Percentiles rank a stretch among this genome's conserved stretches.
Evolutionary conservation across 2,329 filamentous ascomycete species (phyloP).

Genomic region (Thyridium curvatum): DNA sequence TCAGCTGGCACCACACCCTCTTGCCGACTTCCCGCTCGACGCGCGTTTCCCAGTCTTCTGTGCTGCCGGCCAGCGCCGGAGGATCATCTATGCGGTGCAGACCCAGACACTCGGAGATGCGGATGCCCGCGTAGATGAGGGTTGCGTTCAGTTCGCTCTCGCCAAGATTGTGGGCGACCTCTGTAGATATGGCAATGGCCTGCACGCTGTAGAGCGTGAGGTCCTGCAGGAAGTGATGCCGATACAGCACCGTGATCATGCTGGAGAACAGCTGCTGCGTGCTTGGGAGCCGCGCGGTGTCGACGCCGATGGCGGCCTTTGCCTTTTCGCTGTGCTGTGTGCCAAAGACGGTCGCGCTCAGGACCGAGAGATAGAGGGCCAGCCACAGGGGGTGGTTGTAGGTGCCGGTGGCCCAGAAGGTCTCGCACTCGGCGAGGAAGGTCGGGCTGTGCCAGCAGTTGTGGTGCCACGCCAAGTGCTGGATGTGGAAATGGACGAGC

Average conservation of each 20-base stretch:
- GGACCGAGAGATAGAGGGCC: constrained; percentile 17
- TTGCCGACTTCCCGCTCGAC: constrained; percentile 24
- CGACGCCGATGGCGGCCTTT: constrained; percentile 1
- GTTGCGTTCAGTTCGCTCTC: constrained; percentile 26
- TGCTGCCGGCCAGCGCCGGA: neutral
- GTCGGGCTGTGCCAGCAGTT: constrained; percentile 14
- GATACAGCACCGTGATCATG: constrained; percentile 24
- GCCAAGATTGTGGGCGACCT: constrained; percentile 28
- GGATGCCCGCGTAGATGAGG: constrained; percentile 24
- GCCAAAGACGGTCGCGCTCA: constrained; percentile 13
- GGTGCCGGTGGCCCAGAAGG: constrained; percentile 14
- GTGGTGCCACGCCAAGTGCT: constrained; percentile 18
- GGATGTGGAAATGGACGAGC: constrained; percentile 16
- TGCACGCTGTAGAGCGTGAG: constrained; percentile 23
- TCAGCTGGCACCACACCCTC: constrained; percentile 27
- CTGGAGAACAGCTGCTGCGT: constrained; percentile 16
- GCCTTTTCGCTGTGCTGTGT: constrained; percentile 13
- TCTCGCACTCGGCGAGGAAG: constrained; percentile 14
- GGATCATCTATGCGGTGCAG: constrained; percentile 13
- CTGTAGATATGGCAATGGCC: constrained; percentile 27
- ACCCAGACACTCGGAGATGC: constrained; percentile 23
- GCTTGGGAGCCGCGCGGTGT: constrained; percentile 1
- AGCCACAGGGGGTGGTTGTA: constrained; percentile 17
- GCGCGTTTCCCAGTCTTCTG: neutral
- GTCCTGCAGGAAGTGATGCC: constrained; percentile 21